A percentile compares a stretch with the other conserved stretches of the same genome.
phyloP scores from a whole-genome alignment of 2,329 filamentous ascomycete species.

The Phialophora verrucosa region DNA sequence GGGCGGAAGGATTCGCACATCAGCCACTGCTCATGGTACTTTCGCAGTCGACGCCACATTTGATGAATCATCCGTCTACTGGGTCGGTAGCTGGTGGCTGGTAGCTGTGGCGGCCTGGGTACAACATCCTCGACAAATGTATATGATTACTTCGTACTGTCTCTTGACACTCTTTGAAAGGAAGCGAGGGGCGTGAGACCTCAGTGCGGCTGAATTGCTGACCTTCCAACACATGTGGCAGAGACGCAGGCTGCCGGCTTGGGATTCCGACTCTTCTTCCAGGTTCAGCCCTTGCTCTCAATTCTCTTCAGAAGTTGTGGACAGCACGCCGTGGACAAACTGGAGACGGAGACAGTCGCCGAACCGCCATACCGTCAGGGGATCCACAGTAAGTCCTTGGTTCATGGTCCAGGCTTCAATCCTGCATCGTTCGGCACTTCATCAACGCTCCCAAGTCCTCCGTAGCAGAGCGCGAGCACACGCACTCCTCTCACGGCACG shows the following conservation, averaged over 20 bases:
- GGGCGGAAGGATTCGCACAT: conserved; percentile 12
- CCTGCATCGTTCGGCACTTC: background rate
- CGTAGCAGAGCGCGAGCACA: background rate
- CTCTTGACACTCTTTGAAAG: background rate
- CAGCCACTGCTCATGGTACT: conserved; percentile 5
- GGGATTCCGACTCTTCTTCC: background rate
- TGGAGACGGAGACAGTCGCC: background rate
- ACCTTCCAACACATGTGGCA: too few relatives aligned
- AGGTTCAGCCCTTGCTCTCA: background rate
- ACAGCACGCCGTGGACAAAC: background rate
- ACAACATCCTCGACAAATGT: too few relatives aligned
- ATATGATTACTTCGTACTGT: too few relatives aligned
- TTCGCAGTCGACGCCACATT: conserved; percentile 9
- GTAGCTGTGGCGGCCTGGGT: conserved; percentile 1
- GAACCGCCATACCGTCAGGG: background rate
- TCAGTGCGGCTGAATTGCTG: background rate
- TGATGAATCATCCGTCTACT: background rate
- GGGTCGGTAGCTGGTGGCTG: conserved; percentile 13
- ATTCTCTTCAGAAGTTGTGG: background rate
- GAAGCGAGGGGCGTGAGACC: background rate
- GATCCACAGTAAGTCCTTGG: background rate
- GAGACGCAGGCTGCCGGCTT: background rate
- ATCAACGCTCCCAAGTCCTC: background rate
- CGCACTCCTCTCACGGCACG: background rate
- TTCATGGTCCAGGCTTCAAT: background rate